Base-by-base conservation (phyloP, 1,284 basidiomycete genomes). In the Puccinia polysora region DNA sequence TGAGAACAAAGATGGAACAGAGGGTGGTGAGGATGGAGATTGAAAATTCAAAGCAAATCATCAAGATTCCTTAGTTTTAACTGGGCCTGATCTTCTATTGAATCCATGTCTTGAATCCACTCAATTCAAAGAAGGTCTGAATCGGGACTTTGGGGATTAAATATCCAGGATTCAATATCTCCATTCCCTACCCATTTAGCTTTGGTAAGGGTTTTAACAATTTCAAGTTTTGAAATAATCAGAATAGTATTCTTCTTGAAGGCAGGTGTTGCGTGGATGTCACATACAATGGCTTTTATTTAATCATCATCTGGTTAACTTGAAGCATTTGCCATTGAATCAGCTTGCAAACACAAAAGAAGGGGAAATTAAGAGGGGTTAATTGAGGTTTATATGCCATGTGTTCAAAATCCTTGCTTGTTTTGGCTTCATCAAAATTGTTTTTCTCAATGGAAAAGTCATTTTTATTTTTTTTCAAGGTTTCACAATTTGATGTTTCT, bases 181-280 rank as follows among this genome's bases (percentile, higher is more conserved):
- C 94, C 93, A 2, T 89, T 89, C 79, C 91, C 90, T 55, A 93
- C 89, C 95, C 95, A 98, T 79, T 90, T 89, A 1, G 94, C 90
- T 80, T 97, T 93, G 8, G 90, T 92, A 32, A 97, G 81, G 0
- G 94, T 93, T 73, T 89, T 86, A 49, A 86, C 86, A 72, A 86
- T 89, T 80, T 97, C 94, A 70, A 97, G 84, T 80, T 89, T 85
- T 7, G 82, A 81, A 0, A 79, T 78, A 15, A 84, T 75, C 15
- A 79, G 79, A 62, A 82, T 74, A 3, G 73, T 74, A 10, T 75
- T 63, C 20, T 65, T 43, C 36, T 65, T 58, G 59, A 67, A 73
- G 18, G 36, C 58, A 7, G 45, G 43, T 28, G n/a, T 38, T 4
- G 62, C 36, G 4, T 69, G 49, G 20, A 55, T 20, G 28, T 59